These are phyloP conservation scores for Tetradesmus obliquus DNA, from an alignment of 139 green algal species.

Conservation along the genomic window DNA sequence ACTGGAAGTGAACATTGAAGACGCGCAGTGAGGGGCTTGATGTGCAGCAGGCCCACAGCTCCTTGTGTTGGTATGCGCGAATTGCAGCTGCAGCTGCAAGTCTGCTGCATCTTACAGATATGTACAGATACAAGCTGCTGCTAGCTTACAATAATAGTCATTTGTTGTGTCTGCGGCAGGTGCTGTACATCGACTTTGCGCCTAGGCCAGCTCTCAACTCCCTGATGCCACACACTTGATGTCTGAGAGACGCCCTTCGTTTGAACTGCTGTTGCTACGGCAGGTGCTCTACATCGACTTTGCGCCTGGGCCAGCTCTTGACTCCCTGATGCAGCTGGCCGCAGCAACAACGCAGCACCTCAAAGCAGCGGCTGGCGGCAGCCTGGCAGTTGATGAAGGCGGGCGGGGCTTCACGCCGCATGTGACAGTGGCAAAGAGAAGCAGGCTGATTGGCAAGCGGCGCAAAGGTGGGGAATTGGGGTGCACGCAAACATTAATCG, in stretches of 20 bases:
- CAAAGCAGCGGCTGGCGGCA: neutral
- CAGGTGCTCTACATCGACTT: conserved; percentile 39
- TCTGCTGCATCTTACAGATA: too few relatives aligned
- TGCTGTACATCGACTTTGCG: neutral
- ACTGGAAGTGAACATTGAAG: too few relatives aligned
- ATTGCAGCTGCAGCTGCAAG: too few relatives aligned
- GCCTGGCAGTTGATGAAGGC: neutral
- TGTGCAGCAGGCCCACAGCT: too few relatives aligned
- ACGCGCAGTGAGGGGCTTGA: too few relatives aligned
- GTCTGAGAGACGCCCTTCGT: neutral
- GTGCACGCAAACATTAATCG: neutral
- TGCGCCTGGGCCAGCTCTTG: neutral
- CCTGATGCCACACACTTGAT: too few relatives aligned
- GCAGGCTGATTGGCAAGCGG: neutral
- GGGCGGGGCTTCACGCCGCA: conserved; percentile 11
- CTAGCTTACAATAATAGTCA: too few relatives aligned
- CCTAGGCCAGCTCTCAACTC: too few relatives aligned
- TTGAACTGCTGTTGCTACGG: neutral
- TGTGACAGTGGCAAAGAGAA: conserved; percentile 32
- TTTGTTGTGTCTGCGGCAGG: neutral
- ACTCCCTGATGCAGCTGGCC: neutral
- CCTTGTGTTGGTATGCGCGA: too few relatives aligned
- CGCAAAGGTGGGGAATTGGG: neutral
- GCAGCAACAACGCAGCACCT: neutral
- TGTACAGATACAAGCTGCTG: too few relatives aligned